These are phyloP conservation scores for Rhizopus microsporus DNA, from an alignment of 371 early-diverging fungal species.

Conservation along the genomic window DNA sequence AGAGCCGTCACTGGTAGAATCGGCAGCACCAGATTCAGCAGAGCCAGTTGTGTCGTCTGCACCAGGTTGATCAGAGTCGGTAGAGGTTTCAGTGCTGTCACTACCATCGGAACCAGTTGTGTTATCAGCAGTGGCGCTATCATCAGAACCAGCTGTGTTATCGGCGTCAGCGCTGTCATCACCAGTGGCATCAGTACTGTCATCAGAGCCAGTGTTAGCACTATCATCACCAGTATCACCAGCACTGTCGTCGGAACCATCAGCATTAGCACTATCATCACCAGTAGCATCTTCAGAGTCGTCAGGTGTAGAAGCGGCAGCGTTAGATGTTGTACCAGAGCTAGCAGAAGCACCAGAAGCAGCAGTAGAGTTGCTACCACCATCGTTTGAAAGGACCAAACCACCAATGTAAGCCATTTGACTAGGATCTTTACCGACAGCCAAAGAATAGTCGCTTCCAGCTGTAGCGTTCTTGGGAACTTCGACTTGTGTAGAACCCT, in stretches of 20 bases:
- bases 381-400: constrained; percentile 23
- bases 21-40: constrained; percentile 3
- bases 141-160: constrained; percentile 6
- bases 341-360: constrained; percentile 10
- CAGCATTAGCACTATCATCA: constrained; percentile 5
- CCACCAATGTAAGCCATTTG: constrained; percentile 48
- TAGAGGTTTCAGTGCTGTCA: constrained; percentile 22
- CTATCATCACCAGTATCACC: constrained; percentile 16
- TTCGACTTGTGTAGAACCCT: constrained; percentile 34
- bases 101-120: constrained; percentile 19
- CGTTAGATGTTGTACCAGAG: constrained; percentile 4
- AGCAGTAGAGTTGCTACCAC: constrained; percentile 10
- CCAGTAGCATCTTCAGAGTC: constrained; percentile 11
- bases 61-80: constrained; percentile 13
- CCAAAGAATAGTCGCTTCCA: constrained; percentile 44
- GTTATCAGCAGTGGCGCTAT: constrained; percentile 2
- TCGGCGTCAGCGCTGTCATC: constrained; percentile 22
- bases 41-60: constrained; percentile 8
- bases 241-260: constrained; percentile 10
- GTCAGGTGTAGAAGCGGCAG: constrained; percentile 23
- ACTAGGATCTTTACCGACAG: constrained; percentile 31
- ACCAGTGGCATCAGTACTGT: constrained; percentile 18
- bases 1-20: neutral
- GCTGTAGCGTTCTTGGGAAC: constrained; percentile 41
- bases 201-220: constrained; percentile 23